Percentiles rank a stretch among this genome's conserved stretches.
These are phyloP conservation scores for Thraustotheca clavata DNA, from an alignment of 352 stramenopile genomes.

Conservation along the genomic window DNA sequence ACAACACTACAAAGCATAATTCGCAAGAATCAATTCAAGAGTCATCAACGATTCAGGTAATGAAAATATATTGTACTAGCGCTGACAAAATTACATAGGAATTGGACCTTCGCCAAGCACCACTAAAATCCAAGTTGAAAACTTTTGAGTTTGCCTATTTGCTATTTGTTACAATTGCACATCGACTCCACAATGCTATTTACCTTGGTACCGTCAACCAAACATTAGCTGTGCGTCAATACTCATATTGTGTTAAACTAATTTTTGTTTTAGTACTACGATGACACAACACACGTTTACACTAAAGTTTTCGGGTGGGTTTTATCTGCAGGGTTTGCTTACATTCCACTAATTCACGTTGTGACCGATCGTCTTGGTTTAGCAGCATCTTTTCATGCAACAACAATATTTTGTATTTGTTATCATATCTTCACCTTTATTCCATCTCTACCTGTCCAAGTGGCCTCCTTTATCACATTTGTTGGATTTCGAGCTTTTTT, in stretches of 20 bases:
- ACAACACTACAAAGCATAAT: background rate
- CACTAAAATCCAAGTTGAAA: background rate
- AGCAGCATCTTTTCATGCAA: background rate
- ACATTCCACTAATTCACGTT: conserved; percentile 12
- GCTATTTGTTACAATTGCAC: background rate
- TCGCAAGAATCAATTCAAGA: too few species aligned
- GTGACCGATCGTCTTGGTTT: background rate
- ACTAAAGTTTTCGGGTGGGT: conserved; percentile 17
- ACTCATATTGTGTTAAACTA: background rate
- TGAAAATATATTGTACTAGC: background rate
- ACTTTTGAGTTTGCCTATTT: background rate
- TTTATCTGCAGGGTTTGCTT: conserved; percentile 10
- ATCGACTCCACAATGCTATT: background rate
- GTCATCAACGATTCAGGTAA: too few species aligned
- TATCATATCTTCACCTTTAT: background rate
- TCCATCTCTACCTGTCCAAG: conserved; percentile 9
- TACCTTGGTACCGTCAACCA: conserved; percentile 7
- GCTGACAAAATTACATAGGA: background rate
- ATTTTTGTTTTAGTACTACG: background rate
- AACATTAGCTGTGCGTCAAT: background rate
- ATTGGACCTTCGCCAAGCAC: background rate
- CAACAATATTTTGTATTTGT: background rate
- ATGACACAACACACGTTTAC: conserved; percentile 13
- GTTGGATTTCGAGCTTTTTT: conserved; percentile 11
- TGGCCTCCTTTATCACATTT: conserved; percentile 13